Evolutionary conservation across 2,329 filamentous ascomycete genomes (phyloP), one percentile per base, ranked within the genome.

Genomic region (Verticillium nonalfalfae): DNA sequence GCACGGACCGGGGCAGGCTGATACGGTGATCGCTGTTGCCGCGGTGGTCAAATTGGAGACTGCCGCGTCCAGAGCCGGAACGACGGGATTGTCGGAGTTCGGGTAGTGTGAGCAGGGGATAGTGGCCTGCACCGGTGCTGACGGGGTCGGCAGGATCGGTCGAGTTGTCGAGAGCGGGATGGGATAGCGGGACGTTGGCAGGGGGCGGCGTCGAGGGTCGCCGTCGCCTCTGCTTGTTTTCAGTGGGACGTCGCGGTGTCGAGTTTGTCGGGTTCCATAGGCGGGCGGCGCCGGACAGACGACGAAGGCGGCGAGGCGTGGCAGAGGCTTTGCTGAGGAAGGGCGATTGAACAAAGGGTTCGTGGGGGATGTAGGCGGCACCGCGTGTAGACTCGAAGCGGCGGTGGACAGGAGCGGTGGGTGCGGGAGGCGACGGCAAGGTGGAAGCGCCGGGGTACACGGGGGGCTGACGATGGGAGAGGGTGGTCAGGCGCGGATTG

Each of bases 181-280:
- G 78, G 15, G 73, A 72, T 38, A 85, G 74, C 14, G 81, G 82
- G 9, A 85, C 71, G 6, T 80, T 67, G 11, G 83, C 82, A 40
- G 79, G 81, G 6, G 80, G 80, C 15, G 84, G 83, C 15, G 81
- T 81, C 14, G 83, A 85, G 15, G 78, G 78, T 63, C 71, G 75
- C 61, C 77, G 74, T 63, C 71, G 75, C 60, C 77, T 74, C 54
- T 67, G 58, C 9, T 50, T 21, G n/a, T 63, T 63, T 35, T 62
- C 67, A 52, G 61, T 68, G 60, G 74, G 65, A 60, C 71, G 66
- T 62, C 82, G 77, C 55, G 82, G 83, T 2, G 83, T 85, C 33
- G 82, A 86, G 69, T 86, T 86, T 62, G 81, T 81, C 31, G 84
- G 84, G 67, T 86, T 86, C 84, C 84, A 86, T 65, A 86, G 81